Evolutionary conservation across 805 yeast species (phyloP), one percentile per base, ranked within the genome.

Genomic region (Brettanomyces custersianus): DNA sequence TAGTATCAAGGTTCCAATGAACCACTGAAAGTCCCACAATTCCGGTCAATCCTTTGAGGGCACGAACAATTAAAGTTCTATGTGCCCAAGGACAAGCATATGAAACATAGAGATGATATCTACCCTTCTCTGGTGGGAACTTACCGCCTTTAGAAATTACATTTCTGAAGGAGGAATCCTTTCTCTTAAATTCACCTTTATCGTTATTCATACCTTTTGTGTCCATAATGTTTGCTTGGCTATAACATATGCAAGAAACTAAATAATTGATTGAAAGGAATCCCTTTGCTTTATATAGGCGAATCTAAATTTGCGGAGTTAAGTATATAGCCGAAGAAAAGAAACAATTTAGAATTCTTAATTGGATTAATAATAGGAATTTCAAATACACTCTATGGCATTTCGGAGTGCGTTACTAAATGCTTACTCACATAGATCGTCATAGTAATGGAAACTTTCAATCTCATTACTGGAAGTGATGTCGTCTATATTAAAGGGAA

Each of bases 61-160:
- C 59, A 36, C 96, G 63, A 3, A 79, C 68, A 36, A 86, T 79
- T 40, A 88, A 65, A 0, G 88, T 75, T 43, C 97, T 70, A 53
- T 85, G 94, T 1, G 96, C 96, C 88, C 96, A 90, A 4, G 98
- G 97, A 60, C 98, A 90, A 2, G 95, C 95, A 33, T 69, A 65
- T 1, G 92, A 80, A 9, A 86, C 94, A 49, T 82, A 88, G 37
- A 87, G 68, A 59, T 88, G 95, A 54, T 90, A 90, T 49, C 98
- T 70, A 39, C 74, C 74, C 31, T 70, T 67, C 51, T 86, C 95
- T 4, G 95, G 85, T 54, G 76, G 84, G 41, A 66, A 57, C 11
- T 85, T 71, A 12, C 77, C 83, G 2, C 74, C 65, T 20, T 63
- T 62, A 2, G 69, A 47, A 31, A 87, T 76, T 18, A 59, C 58